A percentile compares a stretch with the other conserved stretches of the same genome.
Conservation (phyloP, 2,329 filamentous ascomycete species). For the Aureobasidium leucospermi region DNA sequence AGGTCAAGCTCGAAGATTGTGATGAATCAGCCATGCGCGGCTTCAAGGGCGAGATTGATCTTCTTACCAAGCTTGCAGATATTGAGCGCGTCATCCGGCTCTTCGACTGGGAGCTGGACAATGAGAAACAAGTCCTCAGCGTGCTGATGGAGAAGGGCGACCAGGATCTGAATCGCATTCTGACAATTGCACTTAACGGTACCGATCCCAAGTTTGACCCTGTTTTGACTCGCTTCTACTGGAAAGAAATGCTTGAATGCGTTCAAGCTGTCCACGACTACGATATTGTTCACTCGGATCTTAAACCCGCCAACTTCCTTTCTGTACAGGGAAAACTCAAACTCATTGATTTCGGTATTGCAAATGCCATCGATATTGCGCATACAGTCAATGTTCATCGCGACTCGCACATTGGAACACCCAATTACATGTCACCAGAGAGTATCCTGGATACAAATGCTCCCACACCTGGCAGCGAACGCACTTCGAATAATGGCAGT, state of each 20-base stretch:
- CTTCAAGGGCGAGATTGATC: slow-evolving; percentile 91
- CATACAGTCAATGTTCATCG: slow-evolving; percentile 96
- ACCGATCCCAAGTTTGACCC: slow-evolving; percentile 74
- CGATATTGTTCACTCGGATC: slow-evolving; percentile 92
- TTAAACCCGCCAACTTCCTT: slow-evolving; percentile 96
- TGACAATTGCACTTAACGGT: slow-evolving; percentile 60
- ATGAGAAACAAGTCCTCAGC: slow-evolving; percentile 80
- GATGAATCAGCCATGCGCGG: slow-evolving; percentile 77
- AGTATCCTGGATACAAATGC: slow-evolving; percentile 82
- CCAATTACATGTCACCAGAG: slow-evolving; percentile 98
- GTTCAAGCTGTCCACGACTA: slow-evolving; percentile 79
- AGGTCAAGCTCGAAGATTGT: slow-evolving; percentile 82
- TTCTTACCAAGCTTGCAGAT: slow-evolving; percentile 71
- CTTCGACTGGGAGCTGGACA: slow-evolving; percentile 88
- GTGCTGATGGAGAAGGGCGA: slow-evolving; percentile 98
- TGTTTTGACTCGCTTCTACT: slow-evolving; percentile 92
- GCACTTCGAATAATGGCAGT: slow-evolving; percentile 24
- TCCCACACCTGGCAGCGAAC: slow-evolving; percentile 34
- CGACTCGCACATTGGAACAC: slow-evolving; percentile 89
- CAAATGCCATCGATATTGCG: slow-evolving; percentile 91
- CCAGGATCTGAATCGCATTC: slow-evolving; percentile 79
- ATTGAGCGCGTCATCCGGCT: slow-evolving; percentile 87
- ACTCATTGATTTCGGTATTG: slow-evolving; percentile 97
- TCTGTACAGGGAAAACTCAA: slow-evolving; percentile 85
- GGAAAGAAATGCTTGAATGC: slow-evolving; percentile 99